Evolutionary conservation across 805 yeast species (phyloP), one percentile per base, ranked within the genome.

Genomic region (Zygosaccharomyces bailii): DNA sequence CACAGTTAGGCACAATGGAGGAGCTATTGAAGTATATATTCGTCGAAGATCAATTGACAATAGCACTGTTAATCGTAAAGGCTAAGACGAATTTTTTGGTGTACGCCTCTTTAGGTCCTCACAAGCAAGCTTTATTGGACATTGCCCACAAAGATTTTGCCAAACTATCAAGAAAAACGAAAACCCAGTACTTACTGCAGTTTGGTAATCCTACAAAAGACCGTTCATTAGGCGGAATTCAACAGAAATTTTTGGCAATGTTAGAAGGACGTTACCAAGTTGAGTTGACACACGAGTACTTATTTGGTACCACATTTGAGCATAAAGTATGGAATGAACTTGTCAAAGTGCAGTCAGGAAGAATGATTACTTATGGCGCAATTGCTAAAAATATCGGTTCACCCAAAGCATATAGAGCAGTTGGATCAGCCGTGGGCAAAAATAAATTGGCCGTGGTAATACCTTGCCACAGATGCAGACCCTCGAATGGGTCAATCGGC

Each of bases 381-480:
- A 43, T 72, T 5, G 73, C 75, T 2, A 32, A 38, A 5, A 50
- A 46, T 4, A 41, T 71, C n/a, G 63, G 64, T 1, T 52, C 52
- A 34, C 59, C 66, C 0, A 59, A 49, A 0, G 60, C 67, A 9
- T 59, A 62, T 19, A 56, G 78, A 29, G 73, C 68, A 2, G 63
- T 73, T 5, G 77, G 73, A 0, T 61, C 63, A 32, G 70, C 74
- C 2, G 66, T 72, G 36, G 72, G 68, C 2, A 59, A 68, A 14
- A 73, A 73, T 50, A 60, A 58, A 19, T 50, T 72, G 8, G 70
- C 74, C 2, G 35, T 71, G 4, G 24, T 72, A 4, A 58, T 73
- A 4, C 76, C 78, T 1, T 72, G 77, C 51, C 76, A 73, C 53
- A 54, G 75, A 39, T 70, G 71, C 1, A 33, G 70, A 16, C 60